Evolutionary conservation across 2,329 filamentous ascomycete genomes (phyloP), one percentile per base, ranked within the genome.

Genomic region (Zymoseptoria passerinii): DNA sequence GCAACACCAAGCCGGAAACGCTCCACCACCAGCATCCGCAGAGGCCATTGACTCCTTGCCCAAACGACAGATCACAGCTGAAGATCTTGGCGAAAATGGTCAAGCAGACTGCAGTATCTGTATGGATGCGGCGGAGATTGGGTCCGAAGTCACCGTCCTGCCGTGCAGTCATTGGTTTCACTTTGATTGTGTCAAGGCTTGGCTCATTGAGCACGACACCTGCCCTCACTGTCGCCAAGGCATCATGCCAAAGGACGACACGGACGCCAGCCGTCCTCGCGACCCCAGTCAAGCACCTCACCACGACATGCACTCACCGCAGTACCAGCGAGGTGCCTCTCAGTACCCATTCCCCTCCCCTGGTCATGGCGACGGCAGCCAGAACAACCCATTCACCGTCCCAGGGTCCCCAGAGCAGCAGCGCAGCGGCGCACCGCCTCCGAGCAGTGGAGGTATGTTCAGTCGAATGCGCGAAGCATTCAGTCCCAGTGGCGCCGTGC

Each of bases 141-240:
- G 85, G 9, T 85, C 89, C 28, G 84, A 89, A 70, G 89, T 92
- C 4, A 83, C 88, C 0, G 81, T 86, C 51, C 75, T 99, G 54
- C 91, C 91, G 0, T 99, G 94, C 75, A 87, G 84, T 59, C 94
- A 99, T 70, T 96, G 90, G 90, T 97, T 96, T 72, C 92, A 96
- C 69, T 86, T 86, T 58, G 78, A 83, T 27, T 97, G 92, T 67
- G 88, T 94, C 35, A 81, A 84, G 23, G 79, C 88, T 53, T 97
- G 92, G 92, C 76, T 97, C 54, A 83, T 82, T 67, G 89, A 95
- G 73, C 92, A 96, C 73, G 91, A 96, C 67, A 96, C 92, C 0
- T 97, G 92, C 67, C 92, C 92, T 1, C 87, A 91, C 55, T 92
- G 89, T 69, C 82, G 89, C 48, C 81, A 77, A 62, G 74, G 78